Percentiles rank a stretch among this genome's conserved stretches.
These are phyloP conservation scores for Trifolium repens DNA, from an alignment of 306 rosid genomes.

Conservation along the genomic window DNA sequence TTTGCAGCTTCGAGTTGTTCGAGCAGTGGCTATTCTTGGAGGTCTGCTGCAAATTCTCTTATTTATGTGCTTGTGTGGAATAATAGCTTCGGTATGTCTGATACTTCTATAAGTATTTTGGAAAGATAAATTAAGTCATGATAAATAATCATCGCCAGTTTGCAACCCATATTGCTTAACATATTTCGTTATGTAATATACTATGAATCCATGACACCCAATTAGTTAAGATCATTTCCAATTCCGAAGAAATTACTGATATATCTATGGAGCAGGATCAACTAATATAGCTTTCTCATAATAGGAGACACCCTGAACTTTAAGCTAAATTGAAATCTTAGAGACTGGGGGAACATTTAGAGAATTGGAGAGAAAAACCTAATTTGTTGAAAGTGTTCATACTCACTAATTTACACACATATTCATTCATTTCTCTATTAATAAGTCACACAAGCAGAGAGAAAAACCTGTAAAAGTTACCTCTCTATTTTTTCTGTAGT, in stretches of 20 bases:
- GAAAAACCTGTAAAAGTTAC: conserved; percentile 4
- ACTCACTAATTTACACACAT: neutral
- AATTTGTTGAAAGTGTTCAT: conserved; percentile 8
- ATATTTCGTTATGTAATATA: conserved; percentile 6
- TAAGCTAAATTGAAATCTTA: conserved; percentile 27
- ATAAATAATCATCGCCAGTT: conserved; percentile 1
- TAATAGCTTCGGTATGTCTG: conserved; percentile 79
- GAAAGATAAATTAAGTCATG: neutral
- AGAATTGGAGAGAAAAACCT: conserved; percentile 13
- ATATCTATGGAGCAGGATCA: conserved; percentile 28
- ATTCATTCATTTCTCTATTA: neutral
- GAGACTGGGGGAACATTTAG: conserved; percentile 12
- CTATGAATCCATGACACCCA: conserved; percentile 24
- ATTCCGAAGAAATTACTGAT: conserved; percentile 27
- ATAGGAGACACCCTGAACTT: conserved; percentile 12
- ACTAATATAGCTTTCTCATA: conserved; percentile 5
- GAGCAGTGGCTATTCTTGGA: conserved; percentile 95
- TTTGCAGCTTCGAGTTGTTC: conserved; percentile 87
- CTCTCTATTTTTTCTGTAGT: conserved; percentile 6
- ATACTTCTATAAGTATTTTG: conserved; percentile 36
- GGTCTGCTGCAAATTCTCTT: conserved; percentile 91
- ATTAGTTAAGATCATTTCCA: neutral
- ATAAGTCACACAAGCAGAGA: neutral
- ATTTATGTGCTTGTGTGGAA: conserved; percentile 92
- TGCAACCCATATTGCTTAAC: neutral